These are phyloP conservation scores for Parsonsia alboflavescens DNA, from an alignment of 257 asterid species.

Conservation along the genomic window DNA sequence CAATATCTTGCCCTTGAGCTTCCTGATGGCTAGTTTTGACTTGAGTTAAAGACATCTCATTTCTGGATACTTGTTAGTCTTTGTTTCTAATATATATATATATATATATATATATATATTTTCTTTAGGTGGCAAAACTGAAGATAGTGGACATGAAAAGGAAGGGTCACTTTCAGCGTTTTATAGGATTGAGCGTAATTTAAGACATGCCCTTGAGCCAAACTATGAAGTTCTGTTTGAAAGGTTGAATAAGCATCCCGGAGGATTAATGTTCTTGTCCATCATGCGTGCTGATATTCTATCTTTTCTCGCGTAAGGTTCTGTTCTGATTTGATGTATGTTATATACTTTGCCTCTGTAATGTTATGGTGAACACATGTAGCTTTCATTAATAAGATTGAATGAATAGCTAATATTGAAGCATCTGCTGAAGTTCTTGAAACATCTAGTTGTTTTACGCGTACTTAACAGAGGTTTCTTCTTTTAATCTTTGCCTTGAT, in stretches of 20 bases:
- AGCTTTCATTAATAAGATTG: background rate
- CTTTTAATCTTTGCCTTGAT: background rate
- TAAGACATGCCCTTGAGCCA: slow-evolving; percentile 88
- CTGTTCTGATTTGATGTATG: slow-evolving; percentile 20
- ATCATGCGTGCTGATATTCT: slow-evolving; percentile 74
- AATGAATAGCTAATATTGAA: background rate
- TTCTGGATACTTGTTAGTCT: background rate
- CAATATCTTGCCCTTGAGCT: slow-evolving; percentile 85
- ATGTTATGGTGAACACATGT: background rate
- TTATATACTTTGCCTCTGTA: background rate
- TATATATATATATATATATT: too few relatives aligned
- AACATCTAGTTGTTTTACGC: background rate
- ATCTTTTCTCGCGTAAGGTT: slow-evolving; percentile 75
- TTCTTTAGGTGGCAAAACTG: slow-evolving; percentile 35
- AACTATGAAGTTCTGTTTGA: slow-evolving; percentile 83
- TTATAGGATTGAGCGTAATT: slow-evolving; percentile 71
- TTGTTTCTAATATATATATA: slow-evolving; percentile 1
- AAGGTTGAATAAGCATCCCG: slow-evolving; percentile 86
- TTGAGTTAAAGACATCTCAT: slow-evolving; percentile 9
- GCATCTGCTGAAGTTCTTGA: background rate
- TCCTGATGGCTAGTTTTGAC: slow-evolving; percentile 53
- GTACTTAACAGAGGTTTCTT: background rate
- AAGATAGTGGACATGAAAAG: slow-evolving; percentile 47
- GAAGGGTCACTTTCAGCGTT: slow-evolving; percentile 77
- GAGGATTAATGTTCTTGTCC: slow-evolving; percentile 84